Evolutionary conservation across 139 green algal species (phyloP), one percentile per base, ranked within the genome.

Genomic region (Limnomonas spitsbergensis): DNA sequence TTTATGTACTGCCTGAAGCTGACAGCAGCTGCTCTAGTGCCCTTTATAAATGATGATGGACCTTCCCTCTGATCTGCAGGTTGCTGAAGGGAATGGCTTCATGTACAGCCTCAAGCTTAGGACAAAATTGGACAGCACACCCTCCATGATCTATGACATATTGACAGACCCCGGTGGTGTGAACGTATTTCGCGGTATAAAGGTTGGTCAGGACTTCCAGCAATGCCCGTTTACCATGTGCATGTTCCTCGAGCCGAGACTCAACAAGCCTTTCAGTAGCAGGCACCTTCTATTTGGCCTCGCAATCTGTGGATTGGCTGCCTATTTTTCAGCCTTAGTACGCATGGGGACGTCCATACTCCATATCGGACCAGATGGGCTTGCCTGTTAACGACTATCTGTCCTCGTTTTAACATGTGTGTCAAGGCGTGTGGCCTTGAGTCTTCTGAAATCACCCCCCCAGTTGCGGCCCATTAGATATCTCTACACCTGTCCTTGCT

Each of bases 121-220:
- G 2, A 54, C 71, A 3, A 85, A 85, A 53, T 71, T 85, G 6
- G 40, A 79, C 4, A 36, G 52, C 24, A 67, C 34, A 2, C 71
- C 76, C n/a, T 35, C 40, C 36, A 56, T 66, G 0, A 73, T 85
- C 26, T 85, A 82, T 29, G 31, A 73, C 14, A 66, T 86, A 27
- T 71, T 86, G 1, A 86, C 66, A 6, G 77, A 86, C 35, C 76
- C 81, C 4, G 72, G 77, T 42, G 53, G 76, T 7, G 37, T 53
- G 6, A 40, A 53, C 3, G 73, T 86, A 1, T 85, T 85, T 40
- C 53, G 80, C 0, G 72, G 40, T 0, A 85, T 85, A 38, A 85
- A 86, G 81, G 81, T 80, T 24, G 2, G 75, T 4, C 20, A 31
- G 2, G 3, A 38, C 1, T 27, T 34, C 54, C 54, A 20, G 32